Conservation (phyloP, 2,329 filamentous ascomycete species). For the Penicillium sp. region DNA sequence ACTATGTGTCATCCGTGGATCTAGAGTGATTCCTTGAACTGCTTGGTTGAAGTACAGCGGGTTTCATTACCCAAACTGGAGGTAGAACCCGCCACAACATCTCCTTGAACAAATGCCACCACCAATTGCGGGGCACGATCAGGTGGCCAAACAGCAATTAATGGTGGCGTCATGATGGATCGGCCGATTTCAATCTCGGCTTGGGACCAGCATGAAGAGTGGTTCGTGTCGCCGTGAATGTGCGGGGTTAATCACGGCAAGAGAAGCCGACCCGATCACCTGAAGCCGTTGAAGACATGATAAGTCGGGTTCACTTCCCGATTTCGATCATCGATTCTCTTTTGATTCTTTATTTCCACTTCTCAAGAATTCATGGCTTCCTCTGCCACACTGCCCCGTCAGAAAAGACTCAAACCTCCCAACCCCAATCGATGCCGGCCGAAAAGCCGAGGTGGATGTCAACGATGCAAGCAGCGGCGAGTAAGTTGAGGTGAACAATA, state of each 20-base stretch:
- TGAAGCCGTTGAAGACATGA: conserved; percentile 1
- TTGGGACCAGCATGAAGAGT: no score
- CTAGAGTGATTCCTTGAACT: no score
- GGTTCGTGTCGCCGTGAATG: background rate
- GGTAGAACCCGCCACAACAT: no score
- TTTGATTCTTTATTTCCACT: background rate
- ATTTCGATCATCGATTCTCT: background rate
- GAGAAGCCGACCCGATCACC: conserved; percentile 7
- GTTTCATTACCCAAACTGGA: no score
- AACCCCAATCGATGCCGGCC: conserved; percentile 22
- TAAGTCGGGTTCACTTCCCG: conserved; percentile 5
- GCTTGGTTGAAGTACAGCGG: no score
- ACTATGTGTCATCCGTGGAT: no score
- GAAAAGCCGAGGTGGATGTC: conserved; percentile 21
- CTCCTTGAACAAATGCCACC: no score
- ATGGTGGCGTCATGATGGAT: no score
- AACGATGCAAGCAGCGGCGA: conserved; percentile 22
- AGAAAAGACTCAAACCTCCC: conserved; percentile 12
- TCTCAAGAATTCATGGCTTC: background rate
- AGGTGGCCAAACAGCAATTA: no score
- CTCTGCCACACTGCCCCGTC: background rate
- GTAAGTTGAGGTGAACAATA: conserved; percentile 19
- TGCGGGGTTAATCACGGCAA: conserved; percentile 5
- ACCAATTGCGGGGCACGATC: no score
- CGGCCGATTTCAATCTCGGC: no score